Evolutionary conservation across 2,329 filamentous ascomycete species (phyloP).

Genomic region (Apiospora koreana): DNA sequence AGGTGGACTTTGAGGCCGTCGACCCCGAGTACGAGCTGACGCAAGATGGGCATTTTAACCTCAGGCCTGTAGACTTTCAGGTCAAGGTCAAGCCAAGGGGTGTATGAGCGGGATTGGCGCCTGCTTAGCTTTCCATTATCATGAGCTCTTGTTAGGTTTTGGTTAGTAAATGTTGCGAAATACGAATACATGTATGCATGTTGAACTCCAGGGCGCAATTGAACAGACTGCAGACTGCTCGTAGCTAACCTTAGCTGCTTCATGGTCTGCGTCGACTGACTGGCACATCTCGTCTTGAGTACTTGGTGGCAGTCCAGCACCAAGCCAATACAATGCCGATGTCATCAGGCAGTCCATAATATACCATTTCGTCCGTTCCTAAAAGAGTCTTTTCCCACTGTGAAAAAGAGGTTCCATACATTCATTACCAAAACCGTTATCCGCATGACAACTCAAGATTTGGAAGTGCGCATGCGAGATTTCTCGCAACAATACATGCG

Average conservation of each 20-base stretch:
- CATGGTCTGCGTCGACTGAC: background rate
- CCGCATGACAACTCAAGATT: too few species aligned
- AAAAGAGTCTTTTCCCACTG: too few species aligned
- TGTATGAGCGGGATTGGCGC: background rate
- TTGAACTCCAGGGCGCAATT: background rate
- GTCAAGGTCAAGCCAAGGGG: constrained; percentile 43
- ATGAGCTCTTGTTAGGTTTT: background rate
- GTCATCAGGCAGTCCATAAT: background rate
- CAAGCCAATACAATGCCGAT: too few species aligned
- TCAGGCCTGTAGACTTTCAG: constrained; percentile 47
- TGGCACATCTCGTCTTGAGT: background rate
- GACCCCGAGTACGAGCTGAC: constrained; percentile 41
- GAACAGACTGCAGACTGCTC: too few species aligned
- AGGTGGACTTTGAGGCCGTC: constrained; percentile 47
- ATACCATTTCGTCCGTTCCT: background rate
- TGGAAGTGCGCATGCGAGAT: too few species aligned
- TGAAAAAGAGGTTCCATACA: too few species aligned
- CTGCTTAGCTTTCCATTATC: background rate
- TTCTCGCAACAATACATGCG: too few species aligned
- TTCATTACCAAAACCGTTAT: too few species aligned
- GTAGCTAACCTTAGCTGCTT: background rate
- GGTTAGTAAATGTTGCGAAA: background rate
- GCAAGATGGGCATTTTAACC: constrained; percentile 55
- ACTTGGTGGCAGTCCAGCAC: too few species aligned
- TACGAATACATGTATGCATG: too few species aligned